Evolutionary conservation across 495 filamentous ascomycete genomes (phyloP).

Genomic region (Neurospora tetraspora): DNA sequence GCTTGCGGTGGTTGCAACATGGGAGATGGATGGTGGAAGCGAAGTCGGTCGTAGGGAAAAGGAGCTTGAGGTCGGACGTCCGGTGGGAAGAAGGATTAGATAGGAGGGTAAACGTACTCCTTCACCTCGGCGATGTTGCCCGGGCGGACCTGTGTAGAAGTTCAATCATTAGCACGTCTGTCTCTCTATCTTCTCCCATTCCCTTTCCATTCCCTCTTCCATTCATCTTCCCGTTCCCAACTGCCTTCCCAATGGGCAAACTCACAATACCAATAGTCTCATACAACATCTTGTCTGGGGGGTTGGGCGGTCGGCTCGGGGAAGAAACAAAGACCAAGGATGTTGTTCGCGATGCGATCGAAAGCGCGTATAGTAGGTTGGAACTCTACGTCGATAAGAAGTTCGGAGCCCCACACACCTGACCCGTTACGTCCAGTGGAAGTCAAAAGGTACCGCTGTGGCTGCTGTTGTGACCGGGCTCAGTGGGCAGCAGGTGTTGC

Average conservation of each 20-base stretch:
- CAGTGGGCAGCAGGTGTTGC: not conserved
- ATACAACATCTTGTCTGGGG: slow-evolving; percentile 67
- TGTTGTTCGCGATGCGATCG: not conserved
- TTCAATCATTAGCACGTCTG: slow-evolving; percentile 8
- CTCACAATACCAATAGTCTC: slow-evolving; percentile 91
- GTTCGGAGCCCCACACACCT: not conserved
- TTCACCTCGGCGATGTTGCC: slow-evolving; percentile 83
- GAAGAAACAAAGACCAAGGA: not conserved
- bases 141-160: slow-evolving; percentile 62
- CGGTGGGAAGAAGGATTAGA: not conserved
- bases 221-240: too few species aligned
- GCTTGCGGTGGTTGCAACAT: too few species aligned
- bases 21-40: too few species aligned
- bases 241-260: not conserved
- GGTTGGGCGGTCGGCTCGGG: not conserved
- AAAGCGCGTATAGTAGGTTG: not conserved
- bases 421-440: not conserved
- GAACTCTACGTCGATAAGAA: not conserved
- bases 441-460: not conserved
- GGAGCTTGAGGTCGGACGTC: too few species aligned
- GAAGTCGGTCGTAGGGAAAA: too few species aligned
- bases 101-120: slow-evolving; percentile 52
- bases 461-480: not conserved
- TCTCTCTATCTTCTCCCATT: not conserved
- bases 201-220: not conserved